phyloP scores from a whole-genome alignment of 371 early-diverging fungal species.

The Syncephalis plumigaleata region DNA sequence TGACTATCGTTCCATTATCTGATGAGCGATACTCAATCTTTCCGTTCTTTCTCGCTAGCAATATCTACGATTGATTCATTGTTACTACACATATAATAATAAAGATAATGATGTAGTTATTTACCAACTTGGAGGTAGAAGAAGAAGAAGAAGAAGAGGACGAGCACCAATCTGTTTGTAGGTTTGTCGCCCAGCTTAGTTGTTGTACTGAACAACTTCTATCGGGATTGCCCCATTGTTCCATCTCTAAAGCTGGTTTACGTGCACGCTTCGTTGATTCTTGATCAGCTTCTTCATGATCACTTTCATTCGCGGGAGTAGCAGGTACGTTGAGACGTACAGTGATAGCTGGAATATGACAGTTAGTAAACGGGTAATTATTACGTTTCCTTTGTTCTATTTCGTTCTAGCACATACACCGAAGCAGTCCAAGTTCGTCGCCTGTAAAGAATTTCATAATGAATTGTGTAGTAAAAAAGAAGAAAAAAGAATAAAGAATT shows the following conservation, averaged over 20 bases:
- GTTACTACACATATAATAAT: not conserved
- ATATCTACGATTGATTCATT: slow-evolving; percentile 20
- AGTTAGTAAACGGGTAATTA: not conserved
- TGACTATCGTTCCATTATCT: slow-evolving; percentile 21
- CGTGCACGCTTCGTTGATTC: slow-evolving; percentile 9
- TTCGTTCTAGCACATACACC: slow-evolving; percentile 13
- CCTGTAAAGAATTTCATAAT: slow-evolving; percentile 30
- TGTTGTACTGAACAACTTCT: slow-evolving; percentile 26
- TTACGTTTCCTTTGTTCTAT: not conserved
- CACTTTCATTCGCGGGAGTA: slow-evolving; percentile 8
- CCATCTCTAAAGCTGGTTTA: slow-evolving; percentile 16
- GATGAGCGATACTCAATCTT: slow-evolving; percentile 29
- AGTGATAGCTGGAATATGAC: slow-evolving; percentile 10
- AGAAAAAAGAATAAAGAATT: too few species aligned
- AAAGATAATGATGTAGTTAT: not conserved
- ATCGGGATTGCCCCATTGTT: slow-evolving; percentile 27
- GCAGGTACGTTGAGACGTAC: slow-evolving; percentile 11
- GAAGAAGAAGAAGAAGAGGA: too few species aligned
- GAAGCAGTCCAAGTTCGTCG: slow-evolving; percentile 55
- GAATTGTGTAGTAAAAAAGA: not conserved
- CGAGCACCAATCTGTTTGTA: slow-evolving; percentile 7
- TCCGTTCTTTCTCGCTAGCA: slow-evolving; percentile 44
- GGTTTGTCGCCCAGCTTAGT: slow-evolving; percentile 29
- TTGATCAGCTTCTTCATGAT: slow-evolving; percentile 9
- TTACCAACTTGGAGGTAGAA: not conserved